These are phyloP conservation scores for Leucocoprinus sp. DNA, from an alignment of 768 basidiomycete species.

Conservation along the genomic window DNA sequence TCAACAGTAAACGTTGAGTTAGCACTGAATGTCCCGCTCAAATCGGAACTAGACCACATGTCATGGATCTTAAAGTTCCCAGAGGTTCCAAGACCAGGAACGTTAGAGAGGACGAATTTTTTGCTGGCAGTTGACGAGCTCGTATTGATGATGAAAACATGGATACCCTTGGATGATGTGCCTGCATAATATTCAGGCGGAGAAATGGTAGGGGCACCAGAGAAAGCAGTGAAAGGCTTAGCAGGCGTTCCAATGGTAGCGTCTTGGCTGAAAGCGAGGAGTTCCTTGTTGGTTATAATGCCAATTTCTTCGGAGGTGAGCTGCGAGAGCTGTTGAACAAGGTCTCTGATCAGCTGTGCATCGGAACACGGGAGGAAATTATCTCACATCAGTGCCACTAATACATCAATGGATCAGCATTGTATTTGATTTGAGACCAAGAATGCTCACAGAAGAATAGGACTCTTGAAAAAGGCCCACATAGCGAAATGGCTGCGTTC, in stretches of 20 bases:
- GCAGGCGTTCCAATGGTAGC: constrained; percentile 35
- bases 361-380: background rate
- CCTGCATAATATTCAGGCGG: constrained; percentile 49
- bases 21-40: constrained; percentile 31
- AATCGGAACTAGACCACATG: constrained; percentile 43
- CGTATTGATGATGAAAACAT: constrained; percentile 50
- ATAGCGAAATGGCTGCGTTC: constrained; percentile 51
- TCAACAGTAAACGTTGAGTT: constrained; percentile 29
- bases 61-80: constrained; percentile 37
- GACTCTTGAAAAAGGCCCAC: constrained; percentile 51
- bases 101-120: constrained; percentile 35
- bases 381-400: constrained; percentile 32
- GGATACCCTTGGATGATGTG: constrained; percentile 37
- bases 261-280: constrained; percentile 51
- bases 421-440: too few species aligned
- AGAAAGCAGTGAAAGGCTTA: constrained; percentile 35
- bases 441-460: constrained; percentile 36
- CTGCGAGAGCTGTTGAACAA: constrained; percentile 37
- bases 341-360: too few species aligned
- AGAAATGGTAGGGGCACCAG: constrained; percentile 30
- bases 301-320: constrained; percentile 33
- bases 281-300: constrained; percentile 42
- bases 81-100: constrained; percentile 34
- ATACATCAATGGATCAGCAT: background rate
- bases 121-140: constrained; percentile 31